Base-by-base conservation (phyloP, 306 rosid species). In the Rubus parviflorus region DNA sequence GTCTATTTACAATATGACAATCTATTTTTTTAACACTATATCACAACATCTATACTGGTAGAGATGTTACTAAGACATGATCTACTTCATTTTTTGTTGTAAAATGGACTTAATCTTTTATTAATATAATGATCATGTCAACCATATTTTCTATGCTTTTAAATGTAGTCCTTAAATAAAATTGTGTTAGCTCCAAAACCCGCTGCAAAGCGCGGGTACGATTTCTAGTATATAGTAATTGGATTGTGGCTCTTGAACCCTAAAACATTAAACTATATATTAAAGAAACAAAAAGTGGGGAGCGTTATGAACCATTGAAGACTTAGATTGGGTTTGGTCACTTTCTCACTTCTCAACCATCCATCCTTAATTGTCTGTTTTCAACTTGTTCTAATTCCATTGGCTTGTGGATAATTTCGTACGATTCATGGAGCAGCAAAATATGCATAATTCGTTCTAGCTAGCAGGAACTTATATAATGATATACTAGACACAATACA, bases 231-330 rank as follows among this genome's bases (percentile, higher is more conserved):
- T 30, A 30, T 30, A 30, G 35, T 30, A 1, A 30, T 20, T 56
- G 47, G 35, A 23, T 12, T 45, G 43, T 68, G 17, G 53, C 47
- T 5, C 5, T 4, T 8, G 20, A 37, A 65, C 40, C 73, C 38
- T 35, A 48, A 65, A 30, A 30, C 35, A 47, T 16, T 53, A 47
- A 47, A 47, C 0, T 3, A 12, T 14, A 9, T 14, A 9, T 10
- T 8, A 49, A 6, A 62, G 30, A 51, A 60, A 53, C 60, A 51
- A 7, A 42, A 19, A 30, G 60, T 9, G 9, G 43, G 6, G 23
- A 56, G 57, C 71, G 45, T 56, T 77, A 16, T 57, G 72, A 38
- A 58, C 75, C 81, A 68, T 68, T 13, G 49, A 35, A 77, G 47
- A 68, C 3, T 10, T 49, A 54, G 47, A 68, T 54, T 54, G 40